Evolutionary conservation across 495 filamentous ascomycete genomes (phyloP).

Genomic region (Annulohypoxylon stygium): DNA sequence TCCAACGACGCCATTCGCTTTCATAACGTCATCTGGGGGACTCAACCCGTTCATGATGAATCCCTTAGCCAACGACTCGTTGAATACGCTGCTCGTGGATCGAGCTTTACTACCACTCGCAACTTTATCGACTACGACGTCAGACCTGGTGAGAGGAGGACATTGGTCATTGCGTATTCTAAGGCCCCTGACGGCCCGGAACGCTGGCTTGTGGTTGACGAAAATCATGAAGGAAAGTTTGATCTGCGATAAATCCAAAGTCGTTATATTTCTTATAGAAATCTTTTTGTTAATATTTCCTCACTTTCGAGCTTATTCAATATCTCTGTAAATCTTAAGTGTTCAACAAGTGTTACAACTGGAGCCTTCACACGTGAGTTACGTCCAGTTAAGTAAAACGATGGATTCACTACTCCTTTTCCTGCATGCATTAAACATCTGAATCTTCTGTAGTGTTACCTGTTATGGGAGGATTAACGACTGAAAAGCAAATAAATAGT

Average conservation of each 20-base stretch:
- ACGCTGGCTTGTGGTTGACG: slow-evolving; percentile 29
- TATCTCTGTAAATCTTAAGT: no score
- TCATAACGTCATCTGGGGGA: slow-evolving; percentile 29
- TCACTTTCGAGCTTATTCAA: no score
- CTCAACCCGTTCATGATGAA: slow-evolving; percentile 15
- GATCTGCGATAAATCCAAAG: background rate
- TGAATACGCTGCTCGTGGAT: slow-evolving; percentile 1
- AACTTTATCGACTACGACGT: slow-evolving; percentile 7
- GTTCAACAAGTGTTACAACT: no score
- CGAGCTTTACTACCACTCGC: slow-evolving; percentile 1
- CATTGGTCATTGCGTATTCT: slow-evolving; percentile 29
- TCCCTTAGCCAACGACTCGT: background rate
- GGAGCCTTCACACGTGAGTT: no score
- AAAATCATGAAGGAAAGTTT: slow-evolving; percentile 22
- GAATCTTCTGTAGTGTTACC: background rate
- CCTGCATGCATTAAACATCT: background rate
- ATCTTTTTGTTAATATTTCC: no score
- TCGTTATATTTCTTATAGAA: background rate
- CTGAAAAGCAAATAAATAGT: no score
- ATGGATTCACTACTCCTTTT: background rate
- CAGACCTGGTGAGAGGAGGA: slow-evolving; percentile 12
- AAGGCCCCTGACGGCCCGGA: background rate
- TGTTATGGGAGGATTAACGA: background rate
- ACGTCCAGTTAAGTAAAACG: background rate
- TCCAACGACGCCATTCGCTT: slow-evolving; percentile 11